Percentiles rank a stretch among this genome's conserved stretches.
Evolutionary conservation across 164 flowering plant genomes (phyloP).

Genomic region (Vitis rupestris): DNA sequence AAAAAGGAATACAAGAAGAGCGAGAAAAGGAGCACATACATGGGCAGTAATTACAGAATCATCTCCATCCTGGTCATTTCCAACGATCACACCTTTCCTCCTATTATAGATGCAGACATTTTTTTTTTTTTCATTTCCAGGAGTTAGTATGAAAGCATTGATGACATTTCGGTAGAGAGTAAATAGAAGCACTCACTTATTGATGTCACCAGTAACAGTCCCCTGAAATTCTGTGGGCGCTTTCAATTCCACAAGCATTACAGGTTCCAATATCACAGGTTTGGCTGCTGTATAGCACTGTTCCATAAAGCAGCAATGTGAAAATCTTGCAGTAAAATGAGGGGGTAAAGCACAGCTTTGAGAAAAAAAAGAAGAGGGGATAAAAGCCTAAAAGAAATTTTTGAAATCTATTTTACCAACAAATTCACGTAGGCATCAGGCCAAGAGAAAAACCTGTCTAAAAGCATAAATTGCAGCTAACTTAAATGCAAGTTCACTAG

Average conservation of each 20-base stretch:
- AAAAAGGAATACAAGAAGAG: background rate
- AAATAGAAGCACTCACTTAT: constrained; percentile 60
- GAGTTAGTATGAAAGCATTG: background rate
- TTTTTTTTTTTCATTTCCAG: constrained; percentile 11
- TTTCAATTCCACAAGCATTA: constrained; percentile 94
- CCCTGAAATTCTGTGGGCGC: constrained; percentile 98
- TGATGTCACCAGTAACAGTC: constrained; percentile 90
- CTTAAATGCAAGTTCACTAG: constrained; percentile 99
- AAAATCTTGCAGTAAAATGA: too few relatives aligned
- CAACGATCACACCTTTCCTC: constrained; percentile 96
- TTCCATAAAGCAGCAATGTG: constrained; percentile 13
- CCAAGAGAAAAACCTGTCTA: constrained; percentile 68
- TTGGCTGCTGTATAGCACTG: constrained; percentile 88
- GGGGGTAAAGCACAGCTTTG: too few relatives aligned
- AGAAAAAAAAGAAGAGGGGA: background rate
- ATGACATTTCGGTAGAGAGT: background rate
- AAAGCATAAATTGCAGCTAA: constrained; percentile 95
- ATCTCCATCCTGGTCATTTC: constrained; percentile 98
- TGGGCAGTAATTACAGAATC: constrained; percentile 81
- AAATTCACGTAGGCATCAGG: background rate
- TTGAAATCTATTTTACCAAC: background rate
- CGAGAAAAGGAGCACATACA: constrained; percentile 38
- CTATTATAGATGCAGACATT: constrained; percentile 31
- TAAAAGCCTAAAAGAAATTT: background rate
- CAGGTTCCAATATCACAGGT: constrained; percentile 93